A percentile compares a stretch with the other conserved stretches of the same genome.
Conservation (phyloP, 2,329 filamentous ascomycete species). For the Penicillium italicum region DNA sequence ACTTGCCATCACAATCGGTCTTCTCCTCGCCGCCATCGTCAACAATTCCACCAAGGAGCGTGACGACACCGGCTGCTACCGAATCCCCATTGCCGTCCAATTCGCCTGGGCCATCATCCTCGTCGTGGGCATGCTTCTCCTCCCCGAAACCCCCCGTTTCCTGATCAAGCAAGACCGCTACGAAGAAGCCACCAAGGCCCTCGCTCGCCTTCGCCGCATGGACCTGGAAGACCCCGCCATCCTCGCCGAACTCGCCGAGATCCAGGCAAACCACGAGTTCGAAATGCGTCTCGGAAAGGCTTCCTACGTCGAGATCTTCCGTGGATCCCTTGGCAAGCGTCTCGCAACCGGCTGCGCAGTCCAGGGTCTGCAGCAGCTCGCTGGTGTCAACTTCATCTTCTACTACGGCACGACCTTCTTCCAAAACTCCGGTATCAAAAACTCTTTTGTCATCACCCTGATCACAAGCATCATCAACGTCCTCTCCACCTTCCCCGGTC, state of each 20-base stretch:
- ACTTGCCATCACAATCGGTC: slow-evolving; percentile 73
- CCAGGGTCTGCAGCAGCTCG: slow-evolving; percentile 40
- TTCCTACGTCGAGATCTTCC: slow-evolving; percentile 12
- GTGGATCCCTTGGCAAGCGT: slow-evolving; percentile 33
- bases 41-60: slow-evolving; percentile 65
- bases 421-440: slow-evolving; percentile 34
- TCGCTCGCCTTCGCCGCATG: slow-evolving; percentile 65
- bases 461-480: slow-evolving; percentile 49
- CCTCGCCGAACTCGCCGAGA: slow-evolving; percentile 74
- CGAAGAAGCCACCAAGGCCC: slow-evolving; percentile 57
- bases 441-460: slow-evolving; percentile 46
- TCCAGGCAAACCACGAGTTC: slow-evolving; percentile 82
- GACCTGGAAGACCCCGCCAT: slow-evolving; percentile 65
- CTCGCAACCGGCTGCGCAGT: slow-evolving; percentile 37
- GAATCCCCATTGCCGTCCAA: slow-evolving; percentile 75
- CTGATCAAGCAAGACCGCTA: slow-evolving; percentile 72
- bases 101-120: slow-evolving; percentile 76
- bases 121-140: slow-evolving; percentile 65
- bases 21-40: slow-evolving; percentile 68
- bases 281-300: slow-evolving; percentile 48
- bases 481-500: slow-evolving; percentile 44
- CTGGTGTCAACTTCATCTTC: slow-evolving; percentile 45
- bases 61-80: slow-evolving; percentile 63
- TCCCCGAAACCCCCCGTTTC: slow-evolving; percentile 80
- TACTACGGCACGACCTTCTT: slow-evolving; percentile 43